Conservation (phyloP, 169 alveolate genomes). For the Cryptosporidium sp. region DNA sequence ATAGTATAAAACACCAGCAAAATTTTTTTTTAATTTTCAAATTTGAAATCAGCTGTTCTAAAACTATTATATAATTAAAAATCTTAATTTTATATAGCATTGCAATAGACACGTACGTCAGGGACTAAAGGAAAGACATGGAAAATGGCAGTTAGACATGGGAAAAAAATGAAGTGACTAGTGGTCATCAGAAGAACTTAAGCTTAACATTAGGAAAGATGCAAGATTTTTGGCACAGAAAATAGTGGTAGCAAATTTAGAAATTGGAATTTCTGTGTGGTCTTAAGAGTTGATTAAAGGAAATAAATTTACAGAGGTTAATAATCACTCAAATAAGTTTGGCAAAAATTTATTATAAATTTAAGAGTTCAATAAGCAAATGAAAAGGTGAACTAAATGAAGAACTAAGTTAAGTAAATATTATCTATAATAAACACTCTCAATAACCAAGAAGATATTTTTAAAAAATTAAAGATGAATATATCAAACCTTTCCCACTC, state of each 20-base stretch:
- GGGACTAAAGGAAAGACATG: slow-evolving; percentile 66
- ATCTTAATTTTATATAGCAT: not conserved
- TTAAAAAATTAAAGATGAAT: not conserved
- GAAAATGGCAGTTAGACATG: slow-evolving; percentile 67
- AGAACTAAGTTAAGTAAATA: not conserved
- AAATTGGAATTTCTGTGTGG: not conserved
- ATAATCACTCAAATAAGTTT: not conserved
- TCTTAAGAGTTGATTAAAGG: not conserved
- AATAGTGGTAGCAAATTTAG: not conserved
- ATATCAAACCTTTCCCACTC: not conserved
- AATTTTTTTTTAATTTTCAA: too few species aligned
- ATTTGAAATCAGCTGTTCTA: not conserved
- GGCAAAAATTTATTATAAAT: not conserved
- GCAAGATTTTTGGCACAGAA: not conserved
- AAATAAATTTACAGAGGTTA: not conserved
- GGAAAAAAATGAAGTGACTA: slow-evolving; percentile 27
- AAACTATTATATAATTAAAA: too few species aligned
- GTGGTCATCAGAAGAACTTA: slow-evolving; percentile 32
- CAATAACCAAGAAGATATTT: too few species aligned
- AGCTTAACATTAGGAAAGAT: not conserved
- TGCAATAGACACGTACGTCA: slow-evolving; percentile 29
- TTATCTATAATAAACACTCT: not conserved
- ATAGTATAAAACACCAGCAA: too few species aligned
- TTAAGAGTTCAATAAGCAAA: not conserved
- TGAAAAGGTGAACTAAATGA: not conserved